phyloP scores from a whole-genome alignment of 345 rosid genomes.

The Salix viminalis region DNA sequence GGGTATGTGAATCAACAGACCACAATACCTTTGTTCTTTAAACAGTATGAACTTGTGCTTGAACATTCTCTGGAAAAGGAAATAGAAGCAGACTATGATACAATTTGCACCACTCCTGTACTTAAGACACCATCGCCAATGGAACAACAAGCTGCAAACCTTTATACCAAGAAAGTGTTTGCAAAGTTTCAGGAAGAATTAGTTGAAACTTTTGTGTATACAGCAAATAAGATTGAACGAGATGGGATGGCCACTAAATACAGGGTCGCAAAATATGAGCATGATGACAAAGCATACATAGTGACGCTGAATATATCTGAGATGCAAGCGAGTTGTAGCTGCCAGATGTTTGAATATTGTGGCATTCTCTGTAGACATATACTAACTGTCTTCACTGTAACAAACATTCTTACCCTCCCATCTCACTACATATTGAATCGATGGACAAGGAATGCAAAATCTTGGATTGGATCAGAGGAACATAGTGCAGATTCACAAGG shows the following conservation, averaged over 20 bases:
- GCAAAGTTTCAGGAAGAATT: slow-evolving; percentile 67
- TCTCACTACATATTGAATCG: slow-evolving; percentile 50
- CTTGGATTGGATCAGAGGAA: slow-evolving; percentile 40
- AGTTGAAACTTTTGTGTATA: slow-evolving; percentile 63
- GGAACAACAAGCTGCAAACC: slow-evolving; percentile 66
- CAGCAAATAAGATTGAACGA: slow-evolving; percentile 55
- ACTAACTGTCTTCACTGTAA: slow-evolving; percentile 61
- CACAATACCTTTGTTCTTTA: slow-evolving; percentile 49
- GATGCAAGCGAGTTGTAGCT: slow-evolving; percentile 56
- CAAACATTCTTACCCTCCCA: slow-evolving; percentile 63
- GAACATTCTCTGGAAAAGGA: slow-evolving; percentile 53
- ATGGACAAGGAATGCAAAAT: slow-evolving; percentile 62
- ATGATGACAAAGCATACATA: slow-evolving; percentile 52
- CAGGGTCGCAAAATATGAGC: slow-evolving; percentile 60
- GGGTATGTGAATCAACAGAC: slow-evolving; percentile 63
- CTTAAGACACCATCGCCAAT: slow-evolving; percentile 66
- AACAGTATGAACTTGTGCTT: slow-evolving; percentile 59
- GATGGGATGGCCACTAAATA: slow-evolving; percentile 42
- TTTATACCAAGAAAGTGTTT: slow-evolving; percentile 55
- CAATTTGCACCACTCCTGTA: slow-evolving; percentile 44
- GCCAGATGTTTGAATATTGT: slow-evolving; percentile 66
- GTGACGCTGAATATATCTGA: slow-evolving; percentile 42
- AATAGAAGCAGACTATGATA: slow-evolving; percentile 63
- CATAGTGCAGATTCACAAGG: slow-evolving; percentile 26
- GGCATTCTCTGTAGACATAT: slow-evolving; percentile 63